Percentiles rank a stretch among this genome's conserved stretches.
These are phyloP conservation scores for Panicum virgatum DNA, from an alignment of 202 grass and related monocot species.

Conservation along the genomic window DNA sequence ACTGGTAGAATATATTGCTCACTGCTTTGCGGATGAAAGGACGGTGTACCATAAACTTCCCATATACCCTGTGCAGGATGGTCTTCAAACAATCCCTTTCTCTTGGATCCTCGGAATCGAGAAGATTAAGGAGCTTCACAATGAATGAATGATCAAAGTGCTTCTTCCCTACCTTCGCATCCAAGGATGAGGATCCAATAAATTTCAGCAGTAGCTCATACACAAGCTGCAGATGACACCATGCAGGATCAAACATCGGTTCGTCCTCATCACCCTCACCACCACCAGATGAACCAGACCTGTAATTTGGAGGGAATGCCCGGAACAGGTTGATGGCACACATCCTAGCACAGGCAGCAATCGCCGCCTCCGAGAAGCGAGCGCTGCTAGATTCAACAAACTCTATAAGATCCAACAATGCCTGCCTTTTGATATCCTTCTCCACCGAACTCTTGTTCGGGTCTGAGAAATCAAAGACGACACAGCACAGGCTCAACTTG, in stretches of 20 bases:
- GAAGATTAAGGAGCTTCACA: slow-evolving; percentile 74
- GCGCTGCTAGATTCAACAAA: slow-evolving; percentile 50
- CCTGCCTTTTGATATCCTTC: slow-evolving; percentile 93
- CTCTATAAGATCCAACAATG: slow-evolving; percentile 81
- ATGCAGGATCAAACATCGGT: slow-evolving; percentile 86
- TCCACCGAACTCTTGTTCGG: slow-evolving; percentile 68
- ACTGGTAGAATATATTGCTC: slow-evolving; percentile 93
- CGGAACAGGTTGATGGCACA: slow-evolving; percentile 82
- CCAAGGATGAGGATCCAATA: slow-evolving; percentile 76
- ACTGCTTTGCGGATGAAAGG: slow-evolving; percentile 89
- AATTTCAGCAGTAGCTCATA: slow-evolving; percentile 95
- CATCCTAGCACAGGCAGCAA: slow-evolving; percentile 76
- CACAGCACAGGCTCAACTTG: slow-evolving; percentile 81
- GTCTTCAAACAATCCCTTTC: slow-evolving; percentile 88
- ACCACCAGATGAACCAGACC: slow-evolving; percentile 52
- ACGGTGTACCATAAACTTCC: slow-evolving; percentile 94
- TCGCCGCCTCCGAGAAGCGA: slow-evolving; percentile 68
- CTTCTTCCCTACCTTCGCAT: slow-evolving; percentile 92
- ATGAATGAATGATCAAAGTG: slow-evolving; percentile 96
- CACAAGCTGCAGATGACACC: slow-evolving; percentile 91
- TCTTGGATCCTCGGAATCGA: slow-evolving; percentile 91
- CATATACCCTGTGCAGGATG: slow-evolving; percentile 88
- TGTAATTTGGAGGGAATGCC: slow-evolving; percentile 72
- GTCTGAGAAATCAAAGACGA: slow-evolving; percentile 87
- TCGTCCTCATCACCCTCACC: slow-evolving; percentile 92